Conservation (phyloP, 2,329 filamentous ascomycete genomes). For the Ceratocystis smalleyi region DNA sequence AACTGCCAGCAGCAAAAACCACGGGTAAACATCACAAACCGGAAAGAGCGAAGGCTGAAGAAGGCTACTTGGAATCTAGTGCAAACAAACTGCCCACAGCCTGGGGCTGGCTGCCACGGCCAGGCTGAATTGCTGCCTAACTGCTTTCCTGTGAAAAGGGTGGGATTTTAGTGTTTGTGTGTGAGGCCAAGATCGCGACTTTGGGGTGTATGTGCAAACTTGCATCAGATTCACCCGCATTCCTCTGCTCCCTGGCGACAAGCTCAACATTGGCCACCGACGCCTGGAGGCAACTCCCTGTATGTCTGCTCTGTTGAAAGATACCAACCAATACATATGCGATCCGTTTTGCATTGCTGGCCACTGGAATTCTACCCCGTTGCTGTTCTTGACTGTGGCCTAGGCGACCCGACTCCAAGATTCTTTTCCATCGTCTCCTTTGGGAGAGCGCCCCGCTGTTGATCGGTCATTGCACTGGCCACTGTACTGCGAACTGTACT, state of each 20-base stretch:
- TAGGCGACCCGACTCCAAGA: constrained; percentile 4
- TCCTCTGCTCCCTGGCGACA: constrained; percentile 1
- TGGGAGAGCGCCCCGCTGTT: constrained; percentile 1
- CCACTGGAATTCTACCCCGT: constrained; percentile 8
- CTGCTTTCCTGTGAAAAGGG: background rate
- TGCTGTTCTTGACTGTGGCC: constrained; percentile 4
- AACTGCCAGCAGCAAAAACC: background rate
- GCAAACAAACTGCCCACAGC: background rate
- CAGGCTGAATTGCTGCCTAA: background rate
- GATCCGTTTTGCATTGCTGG: background rate
- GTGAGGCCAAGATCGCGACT: constrained; percentile 1
- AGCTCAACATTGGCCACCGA: background rate
- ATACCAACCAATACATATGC: background rate
- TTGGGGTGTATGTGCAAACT: background rate
- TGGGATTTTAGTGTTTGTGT: background rate
- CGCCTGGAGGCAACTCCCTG: background rate
- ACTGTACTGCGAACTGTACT: background rate
- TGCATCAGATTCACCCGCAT: background rate
- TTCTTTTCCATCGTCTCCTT: background rate
- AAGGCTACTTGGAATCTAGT: background rate
- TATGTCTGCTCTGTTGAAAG: background rate
- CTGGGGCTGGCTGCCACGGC: background rate
- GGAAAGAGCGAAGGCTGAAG: background rate
- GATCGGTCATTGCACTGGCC: background rate
- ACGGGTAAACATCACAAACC: background rate